Evolutionary conservation across 208 protist genomes (phyloP).

Genomic region (Herpetomonas samuelpessoai): DNA sequence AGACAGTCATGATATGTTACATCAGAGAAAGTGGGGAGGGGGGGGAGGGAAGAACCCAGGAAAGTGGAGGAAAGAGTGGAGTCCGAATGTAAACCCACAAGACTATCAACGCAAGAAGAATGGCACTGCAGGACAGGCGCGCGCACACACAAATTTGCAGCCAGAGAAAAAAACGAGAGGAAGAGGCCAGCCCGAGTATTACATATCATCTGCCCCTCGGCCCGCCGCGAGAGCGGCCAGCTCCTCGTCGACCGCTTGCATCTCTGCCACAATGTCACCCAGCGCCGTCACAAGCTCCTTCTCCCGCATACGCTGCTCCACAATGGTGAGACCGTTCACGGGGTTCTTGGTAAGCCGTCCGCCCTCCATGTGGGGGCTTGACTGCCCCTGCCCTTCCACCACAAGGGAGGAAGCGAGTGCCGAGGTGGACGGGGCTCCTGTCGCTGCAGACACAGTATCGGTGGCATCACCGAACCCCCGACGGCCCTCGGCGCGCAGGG

Average conservation of each 20-base stretch:
- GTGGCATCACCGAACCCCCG: neutral
- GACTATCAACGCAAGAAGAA: too few species aligned
- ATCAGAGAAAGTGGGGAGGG: too few species aligned
- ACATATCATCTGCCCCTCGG: too few species aligned
- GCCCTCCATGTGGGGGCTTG: conserved; percentile 6
- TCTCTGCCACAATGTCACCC: conserved; percentile 46
- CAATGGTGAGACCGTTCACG: conserved; percentile 17
- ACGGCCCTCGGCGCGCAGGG: conserved; percentile 18
- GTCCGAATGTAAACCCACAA: too few species aligned
- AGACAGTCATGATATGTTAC: too few species aligned
- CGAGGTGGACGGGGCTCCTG: neutral
- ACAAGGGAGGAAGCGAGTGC: too few species aligned
- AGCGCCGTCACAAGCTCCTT: conserved; percentile 47
- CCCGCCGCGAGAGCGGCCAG: conserved; percentile 12
- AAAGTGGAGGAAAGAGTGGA: too few species aligned
- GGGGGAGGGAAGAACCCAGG: too few species aligned
- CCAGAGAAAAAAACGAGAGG: too few species aligned
- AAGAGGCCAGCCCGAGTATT: too few species aligned
- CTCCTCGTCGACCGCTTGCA: conserved; percentile 70
- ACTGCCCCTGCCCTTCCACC: neutral
- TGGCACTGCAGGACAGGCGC: too few species aligned
- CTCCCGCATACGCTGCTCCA: conserved; percentile 52
- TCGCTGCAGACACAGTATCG: neutral
- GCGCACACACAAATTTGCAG: too few species aligned
- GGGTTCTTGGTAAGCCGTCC: conserved; percentile 12